phyloP scores from a whole-genome alignment of 805 yeast species.

The Novakomyces olei region DNA sequence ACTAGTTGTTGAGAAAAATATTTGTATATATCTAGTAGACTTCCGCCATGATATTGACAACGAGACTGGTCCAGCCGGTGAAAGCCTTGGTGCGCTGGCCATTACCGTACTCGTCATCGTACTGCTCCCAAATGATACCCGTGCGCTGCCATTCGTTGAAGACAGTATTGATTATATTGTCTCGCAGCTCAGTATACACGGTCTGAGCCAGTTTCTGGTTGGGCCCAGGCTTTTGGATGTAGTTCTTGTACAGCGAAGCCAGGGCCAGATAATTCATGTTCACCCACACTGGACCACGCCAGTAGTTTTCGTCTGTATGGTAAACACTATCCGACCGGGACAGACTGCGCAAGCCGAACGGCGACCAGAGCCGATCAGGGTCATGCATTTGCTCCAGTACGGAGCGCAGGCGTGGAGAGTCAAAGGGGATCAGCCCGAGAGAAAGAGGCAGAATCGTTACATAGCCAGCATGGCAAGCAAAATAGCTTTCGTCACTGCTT shows the following conservation, averaged over 20 bases:
- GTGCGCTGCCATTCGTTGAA: conserved; percentile 46
- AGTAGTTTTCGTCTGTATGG: conserved; percentile 70
- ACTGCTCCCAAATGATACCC: conserved; percentile 81
- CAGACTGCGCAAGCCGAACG: conserved; percentile 60
- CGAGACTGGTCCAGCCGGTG: conserved; percentile 82
- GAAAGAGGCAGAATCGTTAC: conserved; percentile 69
- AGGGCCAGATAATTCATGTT: conserved; percentile 69
- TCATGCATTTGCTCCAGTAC: conserved; percentile 39
- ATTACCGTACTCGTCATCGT: conserved; percentile 51
- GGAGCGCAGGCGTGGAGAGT: conserved; percentile 26
- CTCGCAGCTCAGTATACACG: conserved; percentile 37
- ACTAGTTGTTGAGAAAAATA: no score
- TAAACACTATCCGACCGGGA: conserved; percentile 44
- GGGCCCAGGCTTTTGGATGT: conserved; percentile 19
- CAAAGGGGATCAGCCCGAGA: conserved; percentile 35
- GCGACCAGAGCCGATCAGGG: conserved; percentile 54
- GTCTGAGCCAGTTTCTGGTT: conserved; percentile 21
- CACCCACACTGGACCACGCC: conserved; percentile 91
- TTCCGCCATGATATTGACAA: conserved; percentile 58
- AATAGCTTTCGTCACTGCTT: conserved; percentile 32
- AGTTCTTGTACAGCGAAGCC: conserved; percentile 38
- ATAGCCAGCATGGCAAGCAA: conserved; percentile 79
- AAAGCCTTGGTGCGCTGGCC: conserved; percentile 71
- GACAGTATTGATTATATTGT: conserved; percentile 46
- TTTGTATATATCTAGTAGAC: no score